phyloP scores from a whole-genome alignment of 371 early-diverging fungal genomes.

The Nematocida sp. region DNA sequence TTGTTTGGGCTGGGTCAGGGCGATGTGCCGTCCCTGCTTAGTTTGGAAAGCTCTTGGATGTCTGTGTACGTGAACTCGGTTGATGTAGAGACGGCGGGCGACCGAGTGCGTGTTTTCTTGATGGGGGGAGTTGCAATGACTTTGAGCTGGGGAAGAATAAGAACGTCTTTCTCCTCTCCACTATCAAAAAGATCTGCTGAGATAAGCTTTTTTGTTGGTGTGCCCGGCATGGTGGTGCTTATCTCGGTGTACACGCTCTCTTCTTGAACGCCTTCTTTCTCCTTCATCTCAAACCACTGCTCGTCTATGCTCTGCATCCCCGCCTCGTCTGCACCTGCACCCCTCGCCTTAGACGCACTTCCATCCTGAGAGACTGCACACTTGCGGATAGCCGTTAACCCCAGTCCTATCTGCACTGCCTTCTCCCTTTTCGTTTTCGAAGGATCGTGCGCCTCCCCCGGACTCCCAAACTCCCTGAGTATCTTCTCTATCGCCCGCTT shows the following conservation, averaged over 20 bases:
- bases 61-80: slow-evolving; percentile 10
- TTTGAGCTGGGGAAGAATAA: slow-evolving; percentile 32
- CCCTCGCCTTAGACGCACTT: too few relatives aligned
- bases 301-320: slow-evolving; percentile 33
- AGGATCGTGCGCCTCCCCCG: slow-evolving; percentile 41
- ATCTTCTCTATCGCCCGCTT: slow-evolving; percentile 22
- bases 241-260: not conserved
- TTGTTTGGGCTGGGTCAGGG: too few relatives aligned
- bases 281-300: slow-evolving; percentile 40
- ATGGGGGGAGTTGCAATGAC: slow-evolving; percentile 42
- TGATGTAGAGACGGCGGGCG: not conserved
- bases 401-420: not conserved
- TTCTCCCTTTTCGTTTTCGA: slow-evolving; percentile 14
- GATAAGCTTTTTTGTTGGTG: not conserved
- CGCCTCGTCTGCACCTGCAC: too few relatives aligned
- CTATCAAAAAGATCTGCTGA: slow-evolving; percentile 13
- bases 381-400: not conserved
- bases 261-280: not conserved
- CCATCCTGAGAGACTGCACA: too few relatives aligned
- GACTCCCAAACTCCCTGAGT: slow-evolving; percentile 26
- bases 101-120: too few relatives aligned
- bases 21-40: too few relatives aligned
- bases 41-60: slow-evolving; percentile 38
- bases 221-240: not conserved
- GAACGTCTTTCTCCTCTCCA: slow-evolving; percentile 27